These are phyloP conservation scores for Phellopilus nigrolimitatus DNA, from an alignment of 1,284 basidiomycete genomes.

Conservation along the genomic window DNA sequence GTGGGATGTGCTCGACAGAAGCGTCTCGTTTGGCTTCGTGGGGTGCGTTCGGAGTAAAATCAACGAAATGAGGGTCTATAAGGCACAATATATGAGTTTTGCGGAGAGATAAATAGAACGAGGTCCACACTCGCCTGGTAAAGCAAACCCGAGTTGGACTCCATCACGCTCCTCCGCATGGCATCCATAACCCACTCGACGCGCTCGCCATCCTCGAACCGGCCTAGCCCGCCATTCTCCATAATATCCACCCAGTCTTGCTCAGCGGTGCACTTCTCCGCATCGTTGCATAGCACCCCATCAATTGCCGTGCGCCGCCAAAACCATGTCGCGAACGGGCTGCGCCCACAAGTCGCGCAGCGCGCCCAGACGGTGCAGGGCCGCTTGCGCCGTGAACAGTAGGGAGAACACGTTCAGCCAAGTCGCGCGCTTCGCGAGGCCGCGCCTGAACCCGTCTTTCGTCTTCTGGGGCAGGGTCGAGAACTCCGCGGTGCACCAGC, in stretches of 20 bases:
- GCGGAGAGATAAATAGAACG: conserved; percentile 2
- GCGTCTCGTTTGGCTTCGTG: conserved; percentile 49
- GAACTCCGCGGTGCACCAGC: too few relatives aligned
- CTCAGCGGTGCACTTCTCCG: conserved; percentile 66
- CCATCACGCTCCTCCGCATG: too few relatives aligned
- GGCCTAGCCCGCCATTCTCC: conserved; percentile 52
- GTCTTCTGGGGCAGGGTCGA: too few relatives aligned
- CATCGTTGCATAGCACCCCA: conserved; percentile 57
- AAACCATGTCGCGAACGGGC: conserved; percentile 57
- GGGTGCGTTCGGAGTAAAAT: conserved; percentile 68
- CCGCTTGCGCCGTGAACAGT: too few relatives aligned
- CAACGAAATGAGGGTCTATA: conserved; percentile 66
- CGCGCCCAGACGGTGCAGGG: too few relatives aligned
- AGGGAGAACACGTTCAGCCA: too few relatives aligned
- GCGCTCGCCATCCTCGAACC: conserved; percentile 71
- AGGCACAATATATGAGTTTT: conserved; percentile 14
- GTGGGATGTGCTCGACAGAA: conserved; percentile 61
- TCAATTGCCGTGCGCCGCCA: conserved; percentile 54
- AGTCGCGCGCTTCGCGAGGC: too few relatives aligned
- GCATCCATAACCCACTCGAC: conserved; percentile 68
- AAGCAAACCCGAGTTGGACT: too few relatives aligned
- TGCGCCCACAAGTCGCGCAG: conserved; percentile 68
- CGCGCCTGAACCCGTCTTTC: too few relatives aligned
- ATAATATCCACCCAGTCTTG: conserved; percentile 70
- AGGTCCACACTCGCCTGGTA: too few relatives aligned